These are phyloP conservation scores for Beauveria rudraprayagi DNA, from an alignment of 2,329 filamentous ascomycete genomes.

Conservation along the genomic window DNA sequence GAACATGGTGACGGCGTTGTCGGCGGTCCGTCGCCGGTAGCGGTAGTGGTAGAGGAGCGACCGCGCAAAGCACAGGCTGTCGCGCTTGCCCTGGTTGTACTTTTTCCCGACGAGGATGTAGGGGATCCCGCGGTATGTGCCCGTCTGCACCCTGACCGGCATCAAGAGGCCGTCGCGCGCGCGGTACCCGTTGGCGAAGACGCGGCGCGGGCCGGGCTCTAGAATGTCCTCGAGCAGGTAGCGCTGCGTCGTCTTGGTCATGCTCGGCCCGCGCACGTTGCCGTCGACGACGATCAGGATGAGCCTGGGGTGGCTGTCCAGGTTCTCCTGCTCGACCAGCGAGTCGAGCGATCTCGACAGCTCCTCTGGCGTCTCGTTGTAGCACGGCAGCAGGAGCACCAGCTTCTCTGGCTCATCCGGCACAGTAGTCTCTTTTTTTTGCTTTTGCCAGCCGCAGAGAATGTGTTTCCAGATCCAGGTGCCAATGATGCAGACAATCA, in stretches of 20 bases:
- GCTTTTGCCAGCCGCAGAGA: constrained; percentile 22
- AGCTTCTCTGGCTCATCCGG: constrained; percentile 34
- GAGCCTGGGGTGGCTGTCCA: constrained; percentile 32
- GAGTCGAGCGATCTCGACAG: constrained; percentile 37
- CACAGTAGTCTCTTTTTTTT: constrained; percentile 21
- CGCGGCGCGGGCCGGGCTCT: constrained; percentile 23
- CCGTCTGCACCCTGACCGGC: constrained; percentile 36
- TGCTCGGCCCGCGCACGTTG: constrained; percentile 36
- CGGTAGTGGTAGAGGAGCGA: constrained; percentile 39
- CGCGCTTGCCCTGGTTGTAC: constrained; percentile 42
- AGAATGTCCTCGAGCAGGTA: constrained; percentile 41
- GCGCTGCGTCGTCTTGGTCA: constrained; percentile 39
- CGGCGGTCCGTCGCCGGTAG: constrained; percentile 10
- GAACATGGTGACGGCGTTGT: constrained; percentile 37
- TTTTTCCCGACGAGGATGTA: constrained; percentile 41
- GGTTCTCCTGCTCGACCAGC: constrained; percentile 33
- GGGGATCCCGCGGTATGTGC: constrained; percentile 36
- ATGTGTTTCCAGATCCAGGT: constrained; percentile 24
- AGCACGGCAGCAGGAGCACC: constrained; percentile 40
- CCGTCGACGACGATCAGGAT: constrained; percentile 43
- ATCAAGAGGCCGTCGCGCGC: constrained; percentile 38
- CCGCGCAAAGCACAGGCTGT: constrained; percentile 40
- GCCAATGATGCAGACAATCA: constrained; percentile 31
- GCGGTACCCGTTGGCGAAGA: constrained; percentile 35
- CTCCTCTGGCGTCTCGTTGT: constrained; percentile 40